Base-by-base conservation (phyloP, 371 early-diverging fungal genomes). In the Mucor lusitanicus region DNA sequence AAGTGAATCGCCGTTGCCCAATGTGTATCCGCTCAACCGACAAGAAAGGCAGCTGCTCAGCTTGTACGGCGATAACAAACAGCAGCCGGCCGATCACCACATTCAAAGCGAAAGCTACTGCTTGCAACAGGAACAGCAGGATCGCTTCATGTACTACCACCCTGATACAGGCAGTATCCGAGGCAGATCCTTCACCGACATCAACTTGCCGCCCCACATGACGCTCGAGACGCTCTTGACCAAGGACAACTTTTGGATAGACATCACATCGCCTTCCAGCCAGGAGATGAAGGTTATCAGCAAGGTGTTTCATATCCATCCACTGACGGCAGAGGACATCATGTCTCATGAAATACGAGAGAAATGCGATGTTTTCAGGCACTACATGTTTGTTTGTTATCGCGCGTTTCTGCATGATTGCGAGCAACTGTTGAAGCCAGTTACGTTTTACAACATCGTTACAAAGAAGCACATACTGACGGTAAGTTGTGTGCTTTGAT, bases 291-390 rank as follows among this genome's bases (percentile, higher is more conserved):
- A 86, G 28, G 72, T 81, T 19, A 72, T 94, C 25, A 86, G 88
- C 61, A 85, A 87, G 70, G 72, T 87, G 17, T 89, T 87, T 63
- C 72, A 84, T 28, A 84, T 89, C 19, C 89, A 96, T 72, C 95
- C 97, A 23, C 77, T 97, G 11, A 97, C 95, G 1, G 87, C 87
- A n/a, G 97, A 97, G 75, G 96, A 96, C 65, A 93, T 96, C 53
- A 78, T 91, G 75, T 88, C 89, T 25, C 89, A 95, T 63, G 97
- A 96, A 64, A 90, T 83, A 1, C 84, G 96, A 1, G 96, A 96
- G 75, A 96, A 98, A 68, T 94, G 93, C 73, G 97, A 98, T 76
- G 78, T 92, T 54, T 96, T 94, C 70, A 76, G 87, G 15, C 87
- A 89, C 67, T 96, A 98, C 77, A 90, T 92, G 71, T 97, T 97